phyloP scores from a whole-genome alignment of 2,329 filamentous ascomycete species.

The Rhexocercosporidium sp. region DNA sequence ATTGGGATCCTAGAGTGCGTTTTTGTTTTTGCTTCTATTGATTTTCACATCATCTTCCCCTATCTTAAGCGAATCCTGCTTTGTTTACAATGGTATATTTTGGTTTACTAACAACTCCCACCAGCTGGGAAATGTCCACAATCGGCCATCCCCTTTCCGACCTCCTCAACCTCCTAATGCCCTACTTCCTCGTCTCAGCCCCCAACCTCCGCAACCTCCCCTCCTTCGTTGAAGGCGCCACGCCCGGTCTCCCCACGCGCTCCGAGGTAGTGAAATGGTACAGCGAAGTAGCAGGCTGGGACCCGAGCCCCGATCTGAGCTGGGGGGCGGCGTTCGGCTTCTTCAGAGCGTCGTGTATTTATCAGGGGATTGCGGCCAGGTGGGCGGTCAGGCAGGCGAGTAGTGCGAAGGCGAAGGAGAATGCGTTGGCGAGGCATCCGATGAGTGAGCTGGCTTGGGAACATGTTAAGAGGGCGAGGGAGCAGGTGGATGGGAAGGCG shows the following conservation, averaged over 20 bases:
- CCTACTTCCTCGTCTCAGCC: conserved; percentile 45
- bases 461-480: conserved; percentile 58
- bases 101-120: conserved; percentile 2
- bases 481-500: conserved; percentile 43
- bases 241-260: conserved; percentile 55
- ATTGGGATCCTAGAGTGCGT: conserved; percentile 88
- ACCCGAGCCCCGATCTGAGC: conserved; percentile 65
- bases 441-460: conserved; percentile 82
- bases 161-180: conserved; percentile 76
- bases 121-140: conserved; percentile 94
- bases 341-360: conserved; percentile 65
- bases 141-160: conserved; percentile 96
- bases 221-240: conserved; percentile 53
- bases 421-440: conserved; percentile 71
- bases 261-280: conserved; percentile 71
- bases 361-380: conserved; percentile 90
- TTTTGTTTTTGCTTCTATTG: neutral
- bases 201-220: conserved; percentile 43
- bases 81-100: neutral
- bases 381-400: conserved; percentile 87
- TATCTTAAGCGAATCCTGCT: neutral
- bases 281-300: conserved; percentile 70
- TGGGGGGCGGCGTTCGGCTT: conserved; percentile 68
- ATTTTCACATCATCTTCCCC: neutral
- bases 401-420: conserved; percentile 77